Evolutionary conservation across 2,329 filamentous ascomycete genomes (phyloP).

Genomic region (Claviceps spartinae): DNA sequence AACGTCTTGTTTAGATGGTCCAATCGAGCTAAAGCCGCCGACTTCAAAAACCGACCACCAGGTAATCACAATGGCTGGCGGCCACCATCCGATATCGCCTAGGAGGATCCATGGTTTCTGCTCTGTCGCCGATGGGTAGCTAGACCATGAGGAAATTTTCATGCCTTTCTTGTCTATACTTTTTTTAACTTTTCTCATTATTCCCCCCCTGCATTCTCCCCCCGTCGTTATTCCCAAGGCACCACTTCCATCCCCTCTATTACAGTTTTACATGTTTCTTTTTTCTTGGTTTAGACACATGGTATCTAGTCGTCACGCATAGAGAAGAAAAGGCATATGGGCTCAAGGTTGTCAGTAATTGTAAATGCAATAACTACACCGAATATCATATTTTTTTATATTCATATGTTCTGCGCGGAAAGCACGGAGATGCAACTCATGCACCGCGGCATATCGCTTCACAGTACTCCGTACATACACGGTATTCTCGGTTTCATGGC

Average conservation of each 20-base stretch:
- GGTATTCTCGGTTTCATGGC: too few species aligned
- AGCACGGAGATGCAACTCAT: too few species aligned
- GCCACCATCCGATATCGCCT: constrained; percentile 5
- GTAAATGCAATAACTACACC: too few species aligned
- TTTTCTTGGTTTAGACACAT: constrained; percentile 5
- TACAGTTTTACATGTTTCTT: not conserved
- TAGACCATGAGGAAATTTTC: not conserved
- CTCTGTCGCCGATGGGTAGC: not conserved
- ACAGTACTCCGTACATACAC: too few species aligned
- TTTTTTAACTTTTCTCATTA: not conserved
- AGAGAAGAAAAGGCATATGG: not conserved
- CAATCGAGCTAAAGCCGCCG: constrained; percentile 10
- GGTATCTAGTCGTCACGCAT: constrained; percentile 1
- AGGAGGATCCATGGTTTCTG: not conserved
- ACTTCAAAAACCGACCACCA: constrained; percentile 10
- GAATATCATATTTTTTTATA: too few species aligned
- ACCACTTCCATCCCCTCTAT: not conserved
- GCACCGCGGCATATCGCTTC: too few species aligned
- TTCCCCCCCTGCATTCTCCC: not conserved
- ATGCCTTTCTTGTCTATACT: not conserved
- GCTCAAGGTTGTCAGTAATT: not conserved
- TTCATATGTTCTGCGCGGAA: too few species aligned
- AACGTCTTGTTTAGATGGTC: constrained; percentile 1
- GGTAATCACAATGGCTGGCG: constrained; percentile 10
- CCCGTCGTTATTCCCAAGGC: not conserved